phyloP scores from a whole-genome alignment of 768 basidiomycete genomes.

The Kwoniella sp. region DNA sequence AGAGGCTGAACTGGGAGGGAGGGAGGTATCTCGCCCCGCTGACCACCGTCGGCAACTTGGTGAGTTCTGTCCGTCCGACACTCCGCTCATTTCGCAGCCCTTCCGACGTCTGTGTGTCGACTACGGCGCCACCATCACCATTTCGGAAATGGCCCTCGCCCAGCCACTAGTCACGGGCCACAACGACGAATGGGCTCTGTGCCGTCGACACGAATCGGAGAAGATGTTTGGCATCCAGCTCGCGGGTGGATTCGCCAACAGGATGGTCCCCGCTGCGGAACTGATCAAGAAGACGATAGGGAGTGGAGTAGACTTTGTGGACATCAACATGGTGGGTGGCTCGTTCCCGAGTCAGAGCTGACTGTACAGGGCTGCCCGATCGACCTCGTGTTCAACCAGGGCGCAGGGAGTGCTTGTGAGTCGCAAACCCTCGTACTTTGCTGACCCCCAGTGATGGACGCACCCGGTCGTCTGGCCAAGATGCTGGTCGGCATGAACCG shows the following conservation, averaged over 20 bases:
- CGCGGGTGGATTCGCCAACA: constrained; percentile 77
- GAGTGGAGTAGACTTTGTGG: constrained; percentile 76
- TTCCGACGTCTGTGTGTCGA: constrained; percentile 84
- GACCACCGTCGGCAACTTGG: constrained; percentile 92
- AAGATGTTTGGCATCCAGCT: constrained; percentile 84
- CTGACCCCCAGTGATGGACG: constrained; percentile 66
- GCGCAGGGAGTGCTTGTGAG: constrained; percentile 83
- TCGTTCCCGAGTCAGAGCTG: background rate
- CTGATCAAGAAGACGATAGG: constrained; percentile 66
- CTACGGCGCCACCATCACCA: constrained; percentile 89
- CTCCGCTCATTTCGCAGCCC: constrained; percentile 61
- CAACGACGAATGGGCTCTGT: constrained; percentile 90
- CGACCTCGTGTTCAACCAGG: constrained; percentile 85
- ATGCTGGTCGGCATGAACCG: constrained; percentile 86
- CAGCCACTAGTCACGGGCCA: constrained; percentile 82
- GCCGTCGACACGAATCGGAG: constrained; percentile 82
- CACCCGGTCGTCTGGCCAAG: constrained; percentile 73
- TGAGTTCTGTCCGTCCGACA: constrained; percentile 50
- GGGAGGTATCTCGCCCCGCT: constrained; percentile 81
- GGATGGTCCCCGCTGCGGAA: constrained; percentile 74
- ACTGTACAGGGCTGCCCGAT: constrained; percentile 81
- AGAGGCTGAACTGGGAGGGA: constrained; percentile 74
- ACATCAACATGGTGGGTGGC: constrained; percentile 61
- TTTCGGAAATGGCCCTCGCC: constrained; percentile 96
- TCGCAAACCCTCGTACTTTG: constrained; percentile 38